Percentiles rank a stretch among this genome's conserved stretches.
Evolutionary conservation across 345 rosid species (phyloP).

Genomic region (Nephelium lappaceum): DNA sequence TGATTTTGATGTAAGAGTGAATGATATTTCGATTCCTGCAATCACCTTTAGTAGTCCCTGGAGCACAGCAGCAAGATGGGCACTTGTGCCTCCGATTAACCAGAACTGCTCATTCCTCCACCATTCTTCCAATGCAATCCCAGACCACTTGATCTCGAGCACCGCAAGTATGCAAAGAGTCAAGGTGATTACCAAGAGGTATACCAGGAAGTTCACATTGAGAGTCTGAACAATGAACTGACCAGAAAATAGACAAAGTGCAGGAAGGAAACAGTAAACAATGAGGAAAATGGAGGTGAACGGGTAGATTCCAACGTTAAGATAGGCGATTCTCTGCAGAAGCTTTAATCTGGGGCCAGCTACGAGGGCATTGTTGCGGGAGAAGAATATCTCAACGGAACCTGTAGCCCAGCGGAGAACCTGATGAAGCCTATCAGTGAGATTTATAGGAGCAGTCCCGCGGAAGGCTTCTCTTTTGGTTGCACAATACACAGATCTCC

Average conservation of each 20-base stretch:
- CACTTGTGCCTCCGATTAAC: slow-evolving; percentile 90
- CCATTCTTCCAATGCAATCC: slow-evolving; percentile 77
- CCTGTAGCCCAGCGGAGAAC: slow-evolving; percentile 91
- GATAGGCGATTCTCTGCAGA: slow-evolving; percentile 79
- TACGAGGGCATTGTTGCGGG: slow-evolving; percentile 70
- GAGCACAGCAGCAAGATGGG: slow-evolving; percentile 78
- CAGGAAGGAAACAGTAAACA: slow-evolving; percentile 87
- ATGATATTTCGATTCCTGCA: slow-evolving; percentile 80
- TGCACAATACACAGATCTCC: slow-evolving; percentile 78
- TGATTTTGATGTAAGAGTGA: slow-evolving; percentile 74
- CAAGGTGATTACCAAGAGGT: slow-evolving; percentile 60
- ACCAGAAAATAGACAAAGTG: slow-evolving; percentile 66
- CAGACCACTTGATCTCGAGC: slow-evolving; percentile 86
- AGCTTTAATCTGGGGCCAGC: slow-evolving; percentile 60
- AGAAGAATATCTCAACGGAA: slow-evolving; percentile 88
- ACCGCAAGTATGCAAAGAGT: slow-evolving; percentile 66
- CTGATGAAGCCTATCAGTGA: slow-evolving; percentile 83
- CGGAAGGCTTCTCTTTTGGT: slow-evolving; percentile 80
- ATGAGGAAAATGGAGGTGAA: slow-evolving; percentile 81
- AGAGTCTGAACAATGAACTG: slow-evolving; percentile 68
- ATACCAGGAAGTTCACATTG: slow-evolving; percentile 52
- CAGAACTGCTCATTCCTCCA: slow-evolving; percentile 96
- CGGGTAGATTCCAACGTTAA: slow-evolving; percentile 82
- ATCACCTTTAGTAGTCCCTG: slow-evolving; percentile 82
- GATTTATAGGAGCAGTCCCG: slow-evolving; percentile 72